These are phyloP conservation scores for Myxozyma udenii DNA, from an alignment of 805 yeast species.

Conservation along the genomic window DNA sequence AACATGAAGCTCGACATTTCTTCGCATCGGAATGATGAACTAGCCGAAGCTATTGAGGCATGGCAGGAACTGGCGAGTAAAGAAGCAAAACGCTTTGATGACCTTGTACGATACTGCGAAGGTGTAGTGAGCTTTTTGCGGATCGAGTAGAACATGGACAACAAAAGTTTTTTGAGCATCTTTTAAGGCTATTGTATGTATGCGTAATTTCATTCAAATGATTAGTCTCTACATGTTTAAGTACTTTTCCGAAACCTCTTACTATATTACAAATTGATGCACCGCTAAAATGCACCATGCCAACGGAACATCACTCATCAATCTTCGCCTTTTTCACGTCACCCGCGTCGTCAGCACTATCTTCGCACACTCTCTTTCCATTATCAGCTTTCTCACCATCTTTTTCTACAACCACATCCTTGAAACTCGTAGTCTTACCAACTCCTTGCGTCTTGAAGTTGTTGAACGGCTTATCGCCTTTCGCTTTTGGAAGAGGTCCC, in stretches of 20 bases:
- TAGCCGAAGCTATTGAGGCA: slow-evolving; percentile 46
- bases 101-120: slow-evolving; percentile 67
- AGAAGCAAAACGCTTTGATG: slow-evolving; percentile 53
- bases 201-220: not conserved
- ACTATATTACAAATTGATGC: too few species aligned
- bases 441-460: slow-evolving; percentile 4
- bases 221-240: not conserved
- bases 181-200: not conserved
- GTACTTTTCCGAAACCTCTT: too few species aligned
- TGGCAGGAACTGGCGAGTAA: slow-evolving; percentile 47
- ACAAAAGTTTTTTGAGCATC: not conserved
- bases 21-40: slow-evolving; percentile 33
- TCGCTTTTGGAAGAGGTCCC: slow-evolving; percentile 93
- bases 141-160: slow-evolving; percentile 8
- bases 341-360: too few species aligned
- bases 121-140: slow-evolving; percentile 58
- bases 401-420: not conserved
- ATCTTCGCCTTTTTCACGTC: too few species aligned
- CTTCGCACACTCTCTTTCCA: not conserved
- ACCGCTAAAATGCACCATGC: not conserved
- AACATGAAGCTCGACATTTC: slow-evolving; percentile 18
- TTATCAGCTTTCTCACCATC: not conserved
- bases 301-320: not conserved
- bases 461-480: slow-evolving; percentile 13
- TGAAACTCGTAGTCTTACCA: not conserved